Evolutionary conservation across 2,329 filamentous ascomycete species (phyloP).

Genomic region (Alternaria rosae): DNA sequence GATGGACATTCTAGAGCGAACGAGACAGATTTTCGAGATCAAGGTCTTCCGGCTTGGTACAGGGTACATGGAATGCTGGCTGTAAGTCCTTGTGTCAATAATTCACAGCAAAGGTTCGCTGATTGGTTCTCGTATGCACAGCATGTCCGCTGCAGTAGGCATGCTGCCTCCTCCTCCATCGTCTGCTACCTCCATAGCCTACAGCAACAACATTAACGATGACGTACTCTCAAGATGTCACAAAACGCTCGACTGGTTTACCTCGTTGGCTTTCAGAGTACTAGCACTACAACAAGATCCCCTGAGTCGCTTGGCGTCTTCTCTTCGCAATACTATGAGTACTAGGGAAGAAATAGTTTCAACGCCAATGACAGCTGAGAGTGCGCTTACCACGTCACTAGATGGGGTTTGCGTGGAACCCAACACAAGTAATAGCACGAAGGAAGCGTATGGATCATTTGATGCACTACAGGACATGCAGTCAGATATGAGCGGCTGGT

Average conservation of each 20-base stretch:
- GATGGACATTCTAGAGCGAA: slow-evolving; percentile 40
- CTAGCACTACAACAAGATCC: slow-evolving; percentile 43
- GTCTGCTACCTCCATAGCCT: slow-evolving; percentile 25
- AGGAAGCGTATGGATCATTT: slow-evolving; percentile 21
- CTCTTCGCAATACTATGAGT: slow-evolving; percentile 28
- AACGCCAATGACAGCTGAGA: background rate
- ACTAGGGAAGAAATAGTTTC: slow-evolving; percentile 3
- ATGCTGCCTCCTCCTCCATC: slow-evolving; percentile 37
- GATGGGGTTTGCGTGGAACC: slow-evolving; percentile 16
- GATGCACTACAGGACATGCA: slow-evolving; percentile 39
- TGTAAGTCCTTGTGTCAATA: slow-evolving; percentile 4
- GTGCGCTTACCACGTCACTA: slow-evolving; percentile 10
- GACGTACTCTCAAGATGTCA: slow-evolving; percentile 32
- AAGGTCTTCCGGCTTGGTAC: slow-evolving; percentile 48
- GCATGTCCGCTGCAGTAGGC: slow-evolving; percentile 36
- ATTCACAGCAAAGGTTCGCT: background rate
- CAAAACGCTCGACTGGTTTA: slow-evolving; percentile 38
- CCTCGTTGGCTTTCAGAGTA: slow-evolving; percentile 36
- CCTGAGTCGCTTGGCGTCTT: slow-evolving; percentile 27
- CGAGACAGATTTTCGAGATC: slow-evolving; percentile 38
- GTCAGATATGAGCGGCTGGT: slow-evolving; percentile 40
- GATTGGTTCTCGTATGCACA: background rate
- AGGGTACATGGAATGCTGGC: slow-evolving; percentile 48
- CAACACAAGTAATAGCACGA: slow-evolving; percentile 5
- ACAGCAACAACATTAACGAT: slow-evolving; percentile 21